Evolutionary conservation across 345 rosid species (phyloP).

Genomic region (Sonneratia caseolaris): DNA sequence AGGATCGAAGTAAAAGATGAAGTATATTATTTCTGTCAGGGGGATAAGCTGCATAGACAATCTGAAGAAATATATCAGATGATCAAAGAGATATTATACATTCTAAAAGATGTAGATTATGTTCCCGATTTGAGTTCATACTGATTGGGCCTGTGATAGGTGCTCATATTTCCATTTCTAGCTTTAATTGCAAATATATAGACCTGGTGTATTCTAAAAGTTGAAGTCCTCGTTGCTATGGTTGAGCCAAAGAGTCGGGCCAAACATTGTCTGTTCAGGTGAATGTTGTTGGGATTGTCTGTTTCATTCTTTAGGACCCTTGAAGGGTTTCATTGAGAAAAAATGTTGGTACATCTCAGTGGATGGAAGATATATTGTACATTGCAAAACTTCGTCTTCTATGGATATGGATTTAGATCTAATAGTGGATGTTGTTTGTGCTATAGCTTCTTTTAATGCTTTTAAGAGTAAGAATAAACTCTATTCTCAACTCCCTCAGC

Average conservation of each 20-base stretch:
- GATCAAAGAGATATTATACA: slow-evolving; percentile 30
- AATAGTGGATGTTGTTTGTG: neutral
- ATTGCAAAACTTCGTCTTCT: neutral
- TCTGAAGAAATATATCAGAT: slow-evolving; percentile 38
- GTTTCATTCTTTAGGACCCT: neutral
- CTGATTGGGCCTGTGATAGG: slow-evolving; percentile 11
- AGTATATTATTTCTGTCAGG: slow-evolving; percentile 40
- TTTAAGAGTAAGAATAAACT: neutral
- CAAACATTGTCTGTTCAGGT: neutral
- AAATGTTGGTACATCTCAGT: neutral
- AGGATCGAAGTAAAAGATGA: slow-evolving; percentile 52
- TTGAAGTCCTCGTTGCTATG: neutral
- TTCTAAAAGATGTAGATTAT: slow-evolving; percentile 38
- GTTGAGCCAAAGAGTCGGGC: neutral
- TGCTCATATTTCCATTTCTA: neutral
- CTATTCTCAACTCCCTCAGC: neutral
- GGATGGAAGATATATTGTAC: neutral
- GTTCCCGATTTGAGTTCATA: slow-evolving; percentile 20
- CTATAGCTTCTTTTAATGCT: neutral
- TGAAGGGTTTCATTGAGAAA: neutral
- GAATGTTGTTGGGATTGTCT: neutral
- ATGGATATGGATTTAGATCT: neutral
- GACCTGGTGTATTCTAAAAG: neutral
- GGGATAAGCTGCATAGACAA: slow-evolving; percentile 36
- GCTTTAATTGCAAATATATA: neutral